phyloP scores from a whole-genome alignment of 2,329 filamentous ascomycete species.

The Pseudocercospora musae region DNA sequence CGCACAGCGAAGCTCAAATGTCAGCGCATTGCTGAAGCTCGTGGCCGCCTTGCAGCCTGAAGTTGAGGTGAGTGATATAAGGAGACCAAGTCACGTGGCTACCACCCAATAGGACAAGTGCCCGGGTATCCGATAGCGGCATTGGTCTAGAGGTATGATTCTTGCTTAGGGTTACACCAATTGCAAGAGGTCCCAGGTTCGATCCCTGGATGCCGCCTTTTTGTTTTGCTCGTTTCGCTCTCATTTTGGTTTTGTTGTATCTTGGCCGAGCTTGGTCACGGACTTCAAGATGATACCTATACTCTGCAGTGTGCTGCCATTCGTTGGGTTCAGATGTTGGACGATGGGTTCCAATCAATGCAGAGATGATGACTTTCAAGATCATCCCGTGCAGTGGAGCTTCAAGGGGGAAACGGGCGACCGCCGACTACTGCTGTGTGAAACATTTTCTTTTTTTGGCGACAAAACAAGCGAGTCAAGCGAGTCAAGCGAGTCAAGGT shows the following conservation, averaged over 20 bases:
- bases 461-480: neutral
- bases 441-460: neutral
- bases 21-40: too few relatives aligned
- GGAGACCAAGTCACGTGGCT: too few relatives aligned
- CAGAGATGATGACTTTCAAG: too few relatives aligned
- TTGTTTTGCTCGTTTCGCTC: neutral
- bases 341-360: neutral
- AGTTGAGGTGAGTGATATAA: neutral
- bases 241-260: neutral
- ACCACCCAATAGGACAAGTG: neutral
- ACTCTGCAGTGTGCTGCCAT: neutral
- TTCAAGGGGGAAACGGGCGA: neutral
- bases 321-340: neutral
- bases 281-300: too few relatives aligned
- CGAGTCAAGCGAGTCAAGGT: neutral
- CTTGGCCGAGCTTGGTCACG: neutral
- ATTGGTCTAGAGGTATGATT: neutral
- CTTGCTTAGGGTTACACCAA: neutral
- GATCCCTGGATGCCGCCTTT: neutral
- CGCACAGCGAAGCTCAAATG: too few relatives aligned
- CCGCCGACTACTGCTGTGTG: too few relatives aligned
- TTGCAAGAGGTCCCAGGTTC: constrained; percentile 8
- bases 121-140: neutral
- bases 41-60: too few relatives aligned
- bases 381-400: neutral